Evolutionary conservation across 176 grass and related monocot species (phyloP).

Genomic region (Oryza punctata): DNA sequence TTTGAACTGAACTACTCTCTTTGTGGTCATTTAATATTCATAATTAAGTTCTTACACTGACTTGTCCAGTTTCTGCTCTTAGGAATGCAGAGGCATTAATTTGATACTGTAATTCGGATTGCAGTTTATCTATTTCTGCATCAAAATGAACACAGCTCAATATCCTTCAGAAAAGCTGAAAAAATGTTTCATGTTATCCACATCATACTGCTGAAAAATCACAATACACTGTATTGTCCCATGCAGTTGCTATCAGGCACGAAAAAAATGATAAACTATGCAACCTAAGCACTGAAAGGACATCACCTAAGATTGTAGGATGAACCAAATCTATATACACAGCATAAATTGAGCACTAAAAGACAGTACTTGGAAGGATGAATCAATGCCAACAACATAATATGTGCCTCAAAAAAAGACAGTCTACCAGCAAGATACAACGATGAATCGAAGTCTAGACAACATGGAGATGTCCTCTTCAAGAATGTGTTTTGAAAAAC

Average conservation of each 20-base stretch:
- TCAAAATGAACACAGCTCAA: conserved; percentile 7
- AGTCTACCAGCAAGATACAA: conserved; percentile 1
- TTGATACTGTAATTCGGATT: background rate
- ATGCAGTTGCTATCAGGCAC: background rate
- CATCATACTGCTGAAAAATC: background rate
- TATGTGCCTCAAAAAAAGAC: background rate
- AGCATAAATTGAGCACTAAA: background rate
- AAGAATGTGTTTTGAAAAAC: conserved; percentile 31
- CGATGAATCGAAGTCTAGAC: conserved; percentile 3
- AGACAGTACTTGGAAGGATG: conserved; percentile 20
- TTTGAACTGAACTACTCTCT: background rate
- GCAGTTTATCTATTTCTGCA: background rate
- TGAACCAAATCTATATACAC: conserved; percentile 16
- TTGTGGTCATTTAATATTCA: conserved; percentile 13
- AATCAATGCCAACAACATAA: background rate
- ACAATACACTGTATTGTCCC: too few relatives aligned
- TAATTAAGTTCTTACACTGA: too few relatives aligned
- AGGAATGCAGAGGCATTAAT: conserved; percentile 1
- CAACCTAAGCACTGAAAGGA: conserved; percentile 18
- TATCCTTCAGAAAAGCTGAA: background rate
- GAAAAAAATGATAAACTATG: background rate
- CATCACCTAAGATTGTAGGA: background rate
- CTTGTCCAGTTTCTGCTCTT: background rate
- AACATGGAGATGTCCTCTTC: conserved; percentile 31
- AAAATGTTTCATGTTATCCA: background rate